A percentile compares a stretch with the other conserved stretches of the same genome.
These are phyloP conservation scores for Rosellinia necatrix DNA, from an alignment of 2,329 filamentous ascomycete genomes.

Conservation along the genomic window DNA sequence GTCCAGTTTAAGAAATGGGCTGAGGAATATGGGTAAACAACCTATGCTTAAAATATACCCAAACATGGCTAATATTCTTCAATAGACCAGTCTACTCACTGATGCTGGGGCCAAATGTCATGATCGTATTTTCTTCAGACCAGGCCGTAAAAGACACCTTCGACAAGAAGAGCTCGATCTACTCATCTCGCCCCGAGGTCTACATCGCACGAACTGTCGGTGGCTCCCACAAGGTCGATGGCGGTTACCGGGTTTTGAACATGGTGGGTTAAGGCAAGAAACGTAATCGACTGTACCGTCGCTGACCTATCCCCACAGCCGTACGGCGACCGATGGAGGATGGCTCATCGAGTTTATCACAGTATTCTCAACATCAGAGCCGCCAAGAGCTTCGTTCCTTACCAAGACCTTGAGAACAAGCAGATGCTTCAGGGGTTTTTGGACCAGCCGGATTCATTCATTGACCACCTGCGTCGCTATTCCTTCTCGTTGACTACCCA, in stretches of 20 bases:
- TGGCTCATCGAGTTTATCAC: slow-evolving; percentile 48
- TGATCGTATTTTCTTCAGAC: slow-evolving; percentile 31
- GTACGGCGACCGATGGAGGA: slow-evolving; percentile 44
- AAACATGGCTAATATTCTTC: slow-evolving; percentile 10
- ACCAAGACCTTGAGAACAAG: slow-evolving; percentile 60
- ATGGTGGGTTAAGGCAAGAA: slow-evolving; percentile 23
- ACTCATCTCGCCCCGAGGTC: slow-evolving; percentile 31
- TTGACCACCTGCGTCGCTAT: slow-evolving; percentile 52
- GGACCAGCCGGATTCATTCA: slow-evolving; percentile 47
- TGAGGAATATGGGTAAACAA: slow-evolving; percentile 31
- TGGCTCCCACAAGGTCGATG: slow-evolving; percentile 29
- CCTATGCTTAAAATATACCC: not conserved
- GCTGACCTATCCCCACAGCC: slow-evolving; percentile 30
- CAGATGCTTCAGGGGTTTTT: slow-evolving; percentile 57
- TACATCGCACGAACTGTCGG: slow-evolving; percentile 32
- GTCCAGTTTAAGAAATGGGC: slow-evolving; percentile 34
- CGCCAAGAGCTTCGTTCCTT: slow-evolving; percentile 55
- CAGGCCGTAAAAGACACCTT: slow-evolving; percentile 31
- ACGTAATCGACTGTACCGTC: not conserved
- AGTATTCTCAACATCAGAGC: slow-evolving; percentile 52
- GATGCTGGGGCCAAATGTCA: slow-evolving; percentile 28
- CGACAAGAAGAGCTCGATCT: slow-evolving; percentile 33
- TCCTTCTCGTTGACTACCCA: slow-evolving; percentile 53
- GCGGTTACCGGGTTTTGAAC: slow-evolving; percentile 29
- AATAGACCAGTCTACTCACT: slow-evolving; percentile 31